Evolutionary conservation across 352 stramenopile genomes (phyloP).

Genomic region (Elongisporangium anandrum): DNA sequence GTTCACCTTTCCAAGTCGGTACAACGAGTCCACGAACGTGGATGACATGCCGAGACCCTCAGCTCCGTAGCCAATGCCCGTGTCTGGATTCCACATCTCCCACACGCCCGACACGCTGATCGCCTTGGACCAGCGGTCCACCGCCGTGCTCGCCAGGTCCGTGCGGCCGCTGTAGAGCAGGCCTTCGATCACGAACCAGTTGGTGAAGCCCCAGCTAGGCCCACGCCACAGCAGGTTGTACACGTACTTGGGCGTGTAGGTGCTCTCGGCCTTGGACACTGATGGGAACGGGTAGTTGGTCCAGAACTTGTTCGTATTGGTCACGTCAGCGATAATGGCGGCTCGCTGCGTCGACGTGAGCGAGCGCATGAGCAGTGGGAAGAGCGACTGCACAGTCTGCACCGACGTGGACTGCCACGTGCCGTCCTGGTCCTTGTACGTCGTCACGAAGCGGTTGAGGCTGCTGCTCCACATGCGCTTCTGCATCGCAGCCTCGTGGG

Average conservation of each 20-base stretch:
- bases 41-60: constrained; percentile 16
- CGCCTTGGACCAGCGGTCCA: constrained; percentile 12
- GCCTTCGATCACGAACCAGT: constrained; percentile 18
- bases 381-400: constrained; percentile 13
- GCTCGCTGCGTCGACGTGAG: constrained; percentile 9
- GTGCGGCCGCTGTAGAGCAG: constrained; percentile 12
- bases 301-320: constrained; percentile 12
- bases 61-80: constrained; percentile 14
- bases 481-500: constrained; percentile 11
- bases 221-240: constrained; percentile 18
- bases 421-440: constrained; percentile 18
- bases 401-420: constrained; percentile 18
- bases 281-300: constrained; percentile 18
- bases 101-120: constrained; percentile 13
- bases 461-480: constrained; percentile 12
- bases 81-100: constrained; percentile 20
- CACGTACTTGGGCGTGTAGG: constrained; percentile 16
- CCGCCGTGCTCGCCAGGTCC: constrained; percentile 10
- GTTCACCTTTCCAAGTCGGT: constrained; percentile 12
- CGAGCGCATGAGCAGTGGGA: constrained; percentile 13
- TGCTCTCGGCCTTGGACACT: constrained; percentile 13
- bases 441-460: constrained; percentile 15
- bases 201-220: constrained; percentile 16
- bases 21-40: constrained; percentile 11
- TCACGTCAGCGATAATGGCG: constrained; percentile 13